Conservation (phyloP, 2,329 filamentous ascomycete species). For the Akanthomyces uredinophilus region DNA sequence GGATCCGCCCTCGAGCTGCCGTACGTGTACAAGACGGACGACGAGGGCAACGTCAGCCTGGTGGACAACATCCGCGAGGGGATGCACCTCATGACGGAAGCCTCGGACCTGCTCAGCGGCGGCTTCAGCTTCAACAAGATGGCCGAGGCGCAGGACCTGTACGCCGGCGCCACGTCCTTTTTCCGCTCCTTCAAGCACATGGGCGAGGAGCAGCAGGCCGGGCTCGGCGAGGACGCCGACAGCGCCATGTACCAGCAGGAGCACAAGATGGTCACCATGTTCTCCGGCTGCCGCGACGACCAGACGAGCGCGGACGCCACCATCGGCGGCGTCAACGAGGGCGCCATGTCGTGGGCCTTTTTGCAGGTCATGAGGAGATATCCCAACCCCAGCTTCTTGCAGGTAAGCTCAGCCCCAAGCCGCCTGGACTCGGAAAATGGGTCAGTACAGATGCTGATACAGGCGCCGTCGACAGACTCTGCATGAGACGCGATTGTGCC, state of each 20-base stretch:
- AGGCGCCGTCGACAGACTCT: neutral
- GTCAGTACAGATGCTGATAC: neutral
- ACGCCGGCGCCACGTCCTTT: slow-evolving; percentile 12
- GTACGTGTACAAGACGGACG: slow-evolving; percentile 42
- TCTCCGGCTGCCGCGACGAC: slow-evolving; percentile 82
- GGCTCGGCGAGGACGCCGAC: slow-evolving; percentile 2
- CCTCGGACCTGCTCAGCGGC: slow-evolving; percentile 7
- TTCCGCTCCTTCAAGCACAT: slow-evolving; percentile 13
- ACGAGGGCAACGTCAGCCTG: slow-evolving; percentile 12
- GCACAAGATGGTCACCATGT: slow-evolving; percentile 64
- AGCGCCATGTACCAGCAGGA: slow-evolving; percentile 11
- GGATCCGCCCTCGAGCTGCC: slow-evolving; percentile 53
- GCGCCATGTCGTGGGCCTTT: slow-evolving; percentile 14
- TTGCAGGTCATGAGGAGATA: slow-evolving; percentile 9
- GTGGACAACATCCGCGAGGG: slow-evolving; percentile 8
- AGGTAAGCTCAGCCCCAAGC: neutral
- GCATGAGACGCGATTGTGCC: slow-evolving; percentile 8
- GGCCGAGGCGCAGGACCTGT: slow-evolving; percentile 13
- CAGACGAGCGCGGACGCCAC: slow-evolving; percentile 50
- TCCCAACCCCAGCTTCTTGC: slow-evolving; percentile 5
- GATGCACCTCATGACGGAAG: slow-evolving; percentile 10
- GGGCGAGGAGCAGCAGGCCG: slow-evolving; percentile 11
- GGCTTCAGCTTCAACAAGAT: slow-evolving; percentile 14
- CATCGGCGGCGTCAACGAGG: slow-evolving; percentile 13
- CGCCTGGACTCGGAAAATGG: too few species aligned